Evolutionary conservation across 2,329 filamentous ascomycete genomes (phyloP).

Genomic region (Phyllosticta citribraziliensis): DNA sequence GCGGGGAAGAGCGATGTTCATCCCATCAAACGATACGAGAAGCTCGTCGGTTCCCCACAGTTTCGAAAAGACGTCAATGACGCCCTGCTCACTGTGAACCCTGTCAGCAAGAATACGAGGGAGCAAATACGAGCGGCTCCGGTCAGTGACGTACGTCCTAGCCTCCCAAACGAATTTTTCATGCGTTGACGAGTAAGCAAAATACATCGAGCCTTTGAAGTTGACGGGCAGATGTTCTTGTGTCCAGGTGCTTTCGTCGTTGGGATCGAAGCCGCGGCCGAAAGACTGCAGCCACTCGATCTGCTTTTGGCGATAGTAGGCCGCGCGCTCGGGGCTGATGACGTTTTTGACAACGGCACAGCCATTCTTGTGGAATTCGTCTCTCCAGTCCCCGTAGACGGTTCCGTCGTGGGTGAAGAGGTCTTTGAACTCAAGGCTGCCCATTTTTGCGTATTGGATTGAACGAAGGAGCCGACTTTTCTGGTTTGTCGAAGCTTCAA

Average conservation of each 20-base stretch:
- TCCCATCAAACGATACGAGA: conserved; percentile 23
- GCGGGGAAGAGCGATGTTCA: conserved; percentile 35
- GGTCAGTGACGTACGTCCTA: conserved; percentile 11
- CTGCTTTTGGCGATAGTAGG: conserved; percentile 21
- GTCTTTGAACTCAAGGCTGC: conserved; percentile 1
- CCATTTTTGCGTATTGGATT: background rate
- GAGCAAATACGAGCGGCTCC: background rate
- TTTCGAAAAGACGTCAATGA: conserved; percentile 33
- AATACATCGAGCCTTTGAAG: conserved; percentile 34
- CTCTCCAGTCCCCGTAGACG: conserved; percentile 20
- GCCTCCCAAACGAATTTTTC: conserved; percentile 39
- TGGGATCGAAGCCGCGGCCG: conserved; percentile 20
- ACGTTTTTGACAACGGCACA: conserved; percentile 22
- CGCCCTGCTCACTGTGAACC: conserved; percentile 23
- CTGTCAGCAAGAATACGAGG: background rate
- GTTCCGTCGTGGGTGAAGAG: conserved; percentile 12
- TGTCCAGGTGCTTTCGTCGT: conserved; percentile 32
- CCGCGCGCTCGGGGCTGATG: conserved; percentile 16
- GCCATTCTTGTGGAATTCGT: conserved; percentile 21
- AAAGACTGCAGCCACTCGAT: conserved; percentile 24
- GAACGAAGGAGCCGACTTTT: background rate
- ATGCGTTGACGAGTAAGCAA: conserved; percentile 28
- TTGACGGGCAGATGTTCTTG: conserved; percentile 32
- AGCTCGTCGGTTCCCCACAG: conserved; percentile 30
- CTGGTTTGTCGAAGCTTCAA: background rate